These are phyloP conservation scores for Phytophthora colocasiae DNA, from an alignment of 352 stramenopile genomes.

Conservation along the genomic window DNA sequence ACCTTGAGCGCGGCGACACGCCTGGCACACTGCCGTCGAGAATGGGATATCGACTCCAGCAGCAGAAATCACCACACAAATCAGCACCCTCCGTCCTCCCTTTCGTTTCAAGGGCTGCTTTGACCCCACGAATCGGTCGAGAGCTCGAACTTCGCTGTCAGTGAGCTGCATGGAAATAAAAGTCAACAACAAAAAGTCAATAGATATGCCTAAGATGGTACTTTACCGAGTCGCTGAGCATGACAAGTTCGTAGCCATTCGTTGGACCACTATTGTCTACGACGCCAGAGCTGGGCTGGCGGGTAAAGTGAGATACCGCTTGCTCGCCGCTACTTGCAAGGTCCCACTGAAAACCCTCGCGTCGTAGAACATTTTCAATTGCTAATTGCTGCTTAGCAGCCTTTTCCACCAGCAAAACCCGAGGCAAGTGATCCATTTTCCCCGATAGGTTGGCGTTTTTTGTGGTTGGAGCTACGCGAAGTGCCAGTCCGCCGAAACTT, in stretches of 20 bases:
- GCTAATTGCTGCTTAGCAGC: slow-evolving; percentile 62
- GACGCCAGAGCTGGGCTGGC: slow-evolving; percentile 22
- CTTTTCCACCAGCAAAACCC: slow-evolving; percentile 68
- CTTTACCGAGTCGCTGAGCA: slow-evolving; percentile 64
- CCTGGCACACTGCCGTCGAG: slow-evolving; percentile 55
- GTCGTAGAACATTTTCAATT: slow-evolving; percentile 64
- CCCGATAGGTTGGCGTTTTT: slow-evolving; percentile 67
- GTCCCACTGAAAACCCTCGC: slow-evolving; percentile 77
- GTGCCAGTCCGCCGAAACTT: slow-evolving; percentile 58
- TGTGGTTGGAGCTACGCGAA: slow-evolving; percentile 63
- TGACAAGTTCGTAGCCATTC: slow-evolving; percentile 55
- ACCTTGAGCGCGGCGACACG: slow-evolving; percentile 56
- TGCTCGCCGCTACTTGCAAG: slow-evolving; percentile 68
- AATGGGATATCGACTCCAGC: slow-evolving; percentile 48
- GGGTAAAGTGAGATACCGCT: slow-evolving; percentile 56
- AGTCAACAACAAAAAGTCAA: background rate
- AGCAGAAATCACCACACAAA: slow-evolving; percentile 64
- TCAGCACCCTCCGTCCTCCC: slow-evolving; percentile 27
- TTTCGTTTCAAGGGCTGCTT: slow-evolving; percentile 41
- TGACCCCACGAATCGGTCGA: slow-evolving; percentile 57
- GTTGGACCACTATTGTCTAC: slow-evolving; percentile 3
- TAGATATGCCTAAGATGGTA: background rate
- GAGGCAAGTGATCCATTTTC: slow-evolving; percentile 63
- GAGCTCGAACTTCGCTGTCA: slow-evolving; percentile 54
- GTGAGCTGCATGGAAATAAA: slow-evolving; percentile 41